Conservation (phyloP, 2,329 filamentous ascomycete species). For the Aspergillus sp. region DNA sequence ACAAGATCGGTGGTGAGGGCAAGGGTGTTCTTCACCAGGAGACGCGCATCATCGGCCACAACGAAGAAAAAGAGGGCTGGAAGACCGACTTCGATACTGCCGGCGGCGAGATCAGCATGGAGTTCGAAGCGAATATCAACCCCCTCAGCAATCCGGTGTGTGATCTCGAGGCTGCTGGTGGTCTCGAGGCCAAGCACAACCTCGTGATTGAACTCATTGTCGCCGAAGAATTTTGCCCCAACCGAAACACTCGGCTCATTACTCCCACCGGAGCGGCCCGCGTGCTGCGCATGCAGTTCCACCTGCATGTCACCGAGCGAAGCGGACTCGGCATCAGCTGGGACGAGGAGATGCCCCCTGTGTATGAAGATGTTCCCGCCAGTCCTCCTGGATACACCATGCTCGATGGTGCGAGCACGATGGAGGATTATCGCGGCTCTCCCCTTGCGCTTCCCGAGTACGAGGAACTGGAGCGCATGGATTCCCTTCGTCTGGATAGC, state of each 20-base stretch:
- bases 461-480: constrained; percentile 47
- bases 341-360: constrained; percentile 92
- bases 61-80: constrained; percentile 84
- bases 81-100: constrained; percentile 72
- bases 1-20: constrained; percentile 61
- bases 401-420: constrained; percentile 39
- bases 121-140: constrained; percentile 68
- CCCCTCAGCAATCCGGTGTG: constrained; percentile 67
- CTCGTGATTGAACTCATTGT: constrained; percentile 93
- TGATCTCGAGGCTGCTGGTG: constrained; percentile 71
- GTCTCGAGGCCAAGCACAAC: constrained; percentile 77
- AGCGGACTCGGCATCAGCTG: constrained; percentile 87
- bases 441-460: constrained; percentile 42
- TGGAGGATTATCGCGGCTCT: constrained; percentile 49
- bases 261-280: constrained; percentile 87
- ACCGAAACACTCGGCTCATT: constrained; percentile 69
- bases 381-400: constrained; percentile 71
- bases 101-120: constrained; percentile 74
- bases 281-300: constrained; percentile 90
- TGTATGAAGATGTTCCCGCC: constrained; percentile 89
- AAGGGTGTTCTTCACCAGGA: constrained; percentile 76
- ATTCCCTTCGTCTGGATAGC: constrained; percentile 33
- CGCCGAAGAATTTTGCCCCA: constrained; percentile 76
- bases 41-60: constrained; percentile 72
- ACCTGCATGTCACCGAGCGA: constrained; percentile 75